phyloP scores from a whole-genome alignment of 2,329 filamentous ascomycete species.

The Aspergillus oerlinghausenensis region DNA sequence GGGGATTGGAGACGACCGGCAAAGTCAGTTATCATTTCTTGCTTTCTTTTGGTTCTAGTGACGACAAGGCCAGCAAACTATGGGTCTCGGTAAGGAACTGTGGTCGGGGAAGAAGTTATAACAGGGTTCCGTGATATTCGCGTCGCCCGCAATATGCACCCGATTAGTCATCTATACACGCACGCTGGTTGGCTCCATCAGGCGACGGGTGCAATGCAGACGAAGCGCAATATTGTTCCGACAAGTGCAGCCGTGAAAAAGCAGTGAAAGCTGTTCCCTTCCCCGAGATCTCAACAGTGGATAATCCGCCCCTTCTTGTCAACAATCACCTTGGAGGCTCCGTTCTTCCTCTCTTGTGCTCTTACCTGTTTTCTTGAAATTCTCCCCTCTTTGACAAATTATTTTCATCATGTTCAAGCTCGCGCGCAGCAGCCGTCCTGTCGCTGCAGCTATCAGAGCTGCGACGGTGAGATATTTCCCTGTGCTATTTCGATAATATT shows the following conservation, averaged over 20 bases:
- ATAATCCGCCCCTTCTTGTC: conserved; percentile 7
- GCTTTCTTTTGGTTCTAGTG: not conserved
- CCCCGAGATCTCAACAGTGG: conserved; percentile 6
- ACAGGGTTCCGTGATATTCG: conserved; percentile 28
- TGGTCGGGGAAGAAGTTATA: not conserved
- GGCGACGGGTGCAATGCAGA: conserved; percentile 23
- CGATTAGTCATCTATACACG: conserved; percentile 26
- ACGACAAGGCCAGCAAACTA: not conserved
- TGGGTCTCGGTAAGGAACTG: not conserved
- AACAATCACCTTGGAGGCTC: conserved; percentile 14
- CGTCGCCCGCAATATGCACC: conserved; percentile 16
- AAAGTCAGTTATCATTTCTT: not conserved
- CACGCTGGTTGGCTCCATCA: conserved; percentile 25
- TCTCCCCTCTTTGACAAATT: conserved; percentile 17
- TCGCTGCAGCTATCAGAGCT: conserved; percentile 74
- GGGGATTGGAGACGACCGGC: too few relatives aligned
- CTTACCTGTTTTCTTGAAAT: conserved; percentile 3
- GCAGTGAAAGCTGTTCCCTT: not conserved
- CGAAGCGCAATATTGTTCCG: conserved; percentile 23
- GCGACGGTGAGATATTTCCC: conserved; percentile 59
- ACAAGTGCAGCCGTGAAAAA: conserved; percentile 28
- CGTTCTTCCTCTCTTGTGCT: conserved; percentile 4
- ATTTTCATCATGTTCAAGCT: conserved; percentile 71
- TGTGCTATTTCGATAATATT: conserved; percentile 10
- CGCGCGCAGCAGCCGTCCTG: conserved; percentile 67